phyloP scores from a whole-genome alignment of 345 rosid genomes.

The Salix arbutifolia region DNA sequence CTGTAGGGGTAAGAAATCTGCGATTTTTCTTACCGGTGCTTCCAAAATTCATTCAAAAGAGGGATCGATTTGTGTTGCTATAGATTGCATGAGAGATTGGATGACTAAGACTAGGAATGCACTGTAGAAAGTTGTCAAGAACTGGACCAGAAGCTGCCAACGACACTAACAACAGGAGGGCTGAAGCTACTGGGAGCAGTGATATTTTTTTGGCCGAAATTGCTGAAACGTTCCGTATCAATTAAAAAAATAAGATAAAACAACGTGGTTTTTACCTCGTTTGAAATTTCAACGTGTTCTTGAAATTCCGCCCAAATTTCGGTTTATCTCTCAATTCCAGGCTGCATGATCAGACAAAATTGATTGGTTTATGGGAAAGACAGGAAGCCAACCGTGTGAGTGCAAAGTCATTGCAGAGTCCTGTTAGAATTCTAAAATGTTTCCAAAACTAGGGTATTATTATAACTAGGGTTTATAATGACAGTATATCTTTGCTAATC shows the following conservation, averaged over 20 bases:
- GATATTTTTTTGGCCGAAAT: too few relatives aligned
- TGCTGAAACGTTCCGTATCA: too few relatives aligned
- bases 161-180: neutral
- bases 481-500: neutral
- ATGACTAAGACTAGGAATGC: neutral
- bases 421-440: neutral
- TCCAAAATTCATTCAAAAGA: neutral
- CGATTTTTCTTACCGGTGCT: too few relatives aligned
- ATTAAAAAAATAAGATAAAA: too few relatives aligned
- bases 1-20: too few relatives aligned
- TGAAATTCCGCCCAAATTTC: too few relatives aligned
- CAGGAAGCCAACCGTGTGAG: neutral
- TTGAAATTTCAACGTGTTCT: too few relatives aligned
- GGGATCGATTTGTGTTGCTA: neutral
- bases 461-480: neutral
- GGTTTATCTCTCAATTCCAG: neutral
- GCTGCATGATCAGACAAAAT: neutral
- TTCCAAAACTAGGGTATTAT: neutral
- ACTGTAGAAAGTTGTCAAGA: neutral
- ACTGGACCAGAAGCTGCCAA: neutral
- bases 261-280: too few relatives aligned
- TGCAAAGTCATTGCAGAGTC: neutral
- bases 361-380: neutral
- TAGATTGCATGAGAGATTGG: neutral
- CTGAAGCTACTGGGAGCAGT: too few relatives aligned